Base-by-base conservation (phyloP, 208 protist genomes). In the Acanthamoeba triangularis region DNA sequence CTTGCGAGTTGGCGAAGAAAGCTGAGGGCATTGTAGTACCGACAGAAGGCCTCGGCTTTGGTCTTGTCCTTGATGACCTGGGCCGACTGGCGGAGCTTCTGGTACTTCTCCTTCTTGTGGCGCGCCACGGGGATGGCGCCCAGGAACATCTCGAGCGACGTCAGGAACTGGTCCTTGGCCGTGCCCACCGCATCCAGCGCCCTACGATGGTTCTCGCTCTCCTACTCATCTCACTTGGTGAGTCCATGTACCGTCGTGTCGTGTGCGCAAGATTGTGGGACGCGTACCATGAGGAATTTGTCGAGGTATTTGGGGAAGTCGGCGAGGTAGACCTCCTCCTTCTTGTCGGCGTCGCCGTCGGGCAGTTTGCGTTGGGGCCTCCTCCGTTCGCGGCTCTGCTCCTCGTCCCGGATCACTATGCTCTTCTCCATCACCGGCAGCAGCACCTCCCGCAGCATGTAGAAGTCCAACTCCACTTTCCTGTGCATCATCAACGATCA, bases 381-480 rank as follows among this genome's bases (percentile, higher is more conserved):
- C 56, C 84, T 8, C 59, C 18, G 16, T 11, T 91, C 59, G 6
- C 54, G 59, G 11, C 35, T 37, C 8, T 23, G 16, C 20, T 91
- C 84, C 8, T 91, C 49, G 49, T 69, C 56, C 84, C 35, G 30
- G 33, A 91, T 25, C 30, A 69, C 41, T 16, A 91, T 65, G 11
- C 6, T 47, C 35, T 35, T 61, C 33, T 91, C 59, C 84, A 91
- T 61, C 54, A 91, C 84, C 16, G 84, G 84, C 54, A 91, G 20
- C 30, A 91, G 52, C n/a, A 69, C 84, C 41, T 91, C 84, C 28
- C 59, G 49, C 44, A 91, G 84, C 59, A 69, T 91, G 52, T 91
- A 91, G 28, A 91, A 91, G 56, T 91, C 84, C n/a, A 91, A 41
- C 74, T 84, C 74, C 25, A 84, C 74, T 84, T 84, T 84, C 74